Base-by-base conservation (phyloP, 2,329 filamentous ascomycete species). In the Lasiodiplodia citricola region DNA sequence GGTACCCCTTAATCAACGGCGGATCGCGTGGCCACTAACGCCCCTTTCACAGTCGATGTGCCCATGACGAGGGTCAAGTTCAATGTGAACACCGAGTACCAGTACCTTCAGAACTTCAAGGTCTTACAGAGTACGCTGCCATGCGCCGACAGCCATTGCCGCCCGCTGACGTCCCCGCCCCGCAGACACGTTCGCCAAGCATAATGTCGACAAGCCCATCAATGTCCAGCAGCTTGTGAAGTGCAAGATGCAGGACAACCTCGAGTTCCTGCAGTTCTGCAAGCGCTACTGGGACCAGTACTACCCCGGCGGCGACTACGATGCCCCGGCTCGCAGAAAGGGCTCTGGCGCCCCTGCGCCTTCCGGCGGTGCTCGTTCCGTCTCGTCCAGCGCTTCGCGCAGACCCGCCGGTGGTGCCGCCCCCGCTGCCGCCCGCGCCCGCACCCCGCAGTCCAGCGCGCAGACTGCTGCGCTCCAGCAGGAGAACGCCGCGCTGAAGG, bases 161-260 rank as follows among this genome's bases (percentile, higher is more conserved):
- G 13, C 41, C 23, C 25, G 31, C 62, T 67, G 41, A 68, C 57
- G n/a, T 70, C 38, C 73, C 69, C 56, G 4, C 69, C 58, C 7
- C n/a, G 28, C 75, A 94, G 95, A 94, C 80, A 87, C 88, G 72
- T 98, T 98, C 79, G 86, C 90, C 71, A 92, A 92, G 81, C 94
- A 98, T 83, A 86, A 90, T 72, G 87, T 99, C 84, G 94, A 98
- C 76, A 94, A 94, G 80, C 91, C 92, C 35, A 90, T 99, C 75
- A 93, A 93, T 70, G 93, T 98, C 79, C 90, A 97, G 81, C 86
- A 87, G 69, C 90, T 99, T 70, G 89, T 96, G 76, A 99, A 98
- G 83, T 99, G 96, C 87, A 97, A 97, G 86, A 99, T 99, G 95
- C 96, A 99, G 87, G 96, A 99, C 82, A 99, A 99, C 85, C 92